phyloP scores from a whole-genome alignment of 768 basidiomycete species.

The Lepiota brunneoincarnata region DNA sequence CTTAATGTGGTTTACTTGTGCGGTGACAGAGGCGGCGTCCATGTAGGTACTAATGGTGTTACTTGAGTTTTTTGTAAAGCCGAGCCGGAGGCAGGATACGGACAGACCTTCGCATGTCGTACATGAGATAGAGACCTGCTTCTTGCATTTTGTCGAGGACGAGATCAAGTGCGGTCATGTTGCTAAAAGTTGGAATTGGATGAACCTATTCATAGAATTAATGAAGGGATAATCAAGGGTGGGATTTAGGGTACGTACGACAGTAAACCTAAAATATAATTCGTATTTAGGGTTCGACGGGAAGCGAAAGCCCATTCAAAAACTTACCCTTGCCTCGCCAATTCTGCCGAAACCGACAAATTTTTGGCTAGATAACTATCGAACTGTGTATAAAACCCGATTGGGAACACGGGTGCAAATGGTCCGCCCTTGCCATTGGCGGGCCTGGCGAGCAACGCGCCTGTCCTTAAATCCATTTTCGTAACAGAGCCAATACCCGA shows the following conservation, averaged over 20 bases:
- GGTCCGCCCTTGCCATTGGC: slow-evolving; percentile 45
- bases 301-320: no score
- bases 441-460: slow-evolving; percentile 50
- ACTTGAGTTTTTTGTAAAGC: neutral
- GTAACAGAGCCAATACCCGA: slow-evolving; percentile 52
- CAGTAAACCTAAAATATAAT: slow-evolving; percentile 31
- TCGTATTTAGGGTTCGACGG: neutral
- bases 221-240: no score
- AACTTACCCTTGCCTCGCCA: slow-evolving; percentile 56
- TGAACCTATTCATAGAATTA: slow-evolving; percentile 45
- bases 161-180: slow-evolving; percentile 51
- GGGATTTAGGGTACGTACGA: slow-evolving; percentile 24
- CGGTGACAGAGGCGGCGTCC: slow-evolving; percentile 58
- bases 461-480: slow-evolving; percentile 61
- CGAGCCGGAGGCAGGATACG: no score
- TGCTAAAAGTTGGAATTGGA: slow-evolving; percentile 64
- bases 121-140: slow-evolving; percentile 71
- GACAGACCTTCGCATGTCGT: slow-evolving; percentile 69
- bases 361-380: slow-evolving; percentile 52
- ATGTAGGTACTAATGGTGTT: slow-evolving; percentile 50
- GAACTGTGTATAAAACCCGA: slow-evolving; percentile 73
- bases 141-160: slow-evolving; percentile 73
- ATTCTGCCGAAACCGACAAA: slow-evolving; percentile 47
- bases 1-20: slow-evolving; percentile 70
- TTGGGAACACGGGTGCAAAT: slow-evolving; percentile 61